phyloP scores from a whole-genome alignment of 129 eudicot genomes.

The Saposhnikovia divaricata region DNA sequence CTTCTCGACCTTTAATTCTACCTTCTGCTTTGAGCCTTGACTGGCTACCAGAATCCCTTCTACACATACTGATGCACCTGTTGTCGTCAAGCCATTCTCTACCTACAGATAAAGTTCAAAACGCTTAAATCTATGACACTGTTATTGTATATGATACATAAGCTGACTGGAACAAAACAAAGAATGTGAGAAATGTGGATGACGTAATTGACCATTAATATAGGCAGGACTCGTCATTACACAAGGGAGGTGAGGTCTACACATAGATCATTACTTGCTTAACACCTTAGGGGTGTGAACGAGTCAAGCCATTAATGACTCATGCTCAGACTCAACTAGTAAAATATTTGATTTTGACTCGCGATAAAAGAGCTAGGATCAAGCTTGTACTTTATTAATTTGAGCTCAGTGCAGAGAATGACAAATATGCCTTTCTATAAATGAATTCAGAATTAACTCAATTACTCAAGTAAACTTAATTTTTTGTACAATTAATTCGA shows the following conservation, averaged over 20 bases:
- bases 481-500: background rate
- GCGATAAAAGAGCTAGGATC: background rate
- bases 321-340: too few species aligned
- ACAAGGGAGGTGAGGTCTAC: too few species aligned
- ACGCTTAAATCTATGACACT: background rate
- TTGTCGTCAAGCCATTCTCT: constrained; percentile 57
- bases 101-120: constrained; percentile 38
- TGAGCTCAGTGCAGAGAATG: background rate
- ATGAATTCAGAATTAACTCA: background rate
- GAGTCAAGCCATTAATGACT: too few species aligned
- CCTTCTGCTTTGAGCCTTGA: constrained; percentile 86
- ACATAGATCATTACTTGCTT: too few species aligned
- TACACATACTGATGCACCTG: constrained; percentile 82
- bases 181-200: background rate
- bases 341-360: background rate
- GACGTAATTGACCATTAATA: background rate
- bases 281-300: too few species aligned
- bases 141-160: background rate
- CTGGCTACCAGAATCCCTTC: constrained; percentile 71
- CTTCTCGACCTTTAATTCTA: constrained; percentile 72
- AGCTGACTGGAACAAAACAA: background rate
- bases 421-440: background rate
- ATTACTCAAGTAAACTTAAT: background rate
- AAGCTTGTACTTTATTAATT: background rate
- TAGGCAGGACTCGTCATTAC: too few species aligned